phyloP scores from a whole-genome alignment of 2,329 filamentous ascomycete genomes.

The Shiraia sp. region DNA sequence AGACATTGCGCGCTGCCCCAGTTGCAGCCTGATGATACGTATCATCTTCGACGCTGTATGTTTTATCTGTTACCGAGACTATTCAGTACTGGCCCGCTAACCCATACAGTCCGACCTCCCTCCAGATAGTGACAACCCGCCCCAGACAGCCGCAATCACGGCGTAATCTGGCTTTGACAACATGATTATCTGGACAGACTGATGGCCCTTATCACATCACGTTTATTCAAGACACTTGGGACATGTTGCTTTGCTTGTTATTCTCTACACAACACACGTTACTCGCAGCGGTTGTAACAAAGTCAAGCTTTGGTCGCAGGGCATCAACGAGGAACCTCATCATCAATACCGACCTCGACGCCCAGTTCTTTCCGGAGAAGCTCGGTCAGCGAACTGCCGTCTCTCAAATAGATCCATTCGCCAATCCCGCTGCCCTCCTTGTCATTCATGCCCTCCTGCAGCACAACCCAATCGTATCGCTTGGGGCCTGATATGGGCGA shows the following conservation, averaged over 20 bases:
- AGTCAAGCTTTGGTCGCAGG: too few species aligned
- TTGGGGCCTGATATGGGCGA: constrained; percentile 91
- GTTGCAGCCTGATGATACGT: constrained; percentile 93
- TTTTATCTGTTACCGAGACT: background rate
- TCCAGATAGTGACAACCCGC: constrained; percentile 27
- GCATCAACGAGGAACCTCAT: constrained; percentile 34
- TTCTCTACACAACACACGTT: constrained; percentile 1
- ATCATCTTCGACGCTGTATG: constrained; percentile 88
- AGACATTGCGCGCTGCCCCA: constrained; percentile 96
- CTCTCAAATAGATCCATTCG: constrained; percentile 85
- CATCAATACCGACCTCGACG: constrained; percentile 54
- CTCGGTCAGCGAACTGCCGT: constrained; percentile 74
- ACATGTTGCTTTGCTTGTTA: background rate
- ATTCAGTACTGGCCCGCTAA: background rate
- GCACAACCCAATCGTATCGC: constrained; percentile 85
- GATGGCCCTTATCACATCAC: background rate
- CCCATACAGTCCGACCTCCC: constrained; percentile 36
- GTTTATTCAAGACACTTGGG: background rate
- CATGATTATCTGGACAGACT: background rate
- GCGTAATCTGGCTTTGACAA: constrained; percentile 16
- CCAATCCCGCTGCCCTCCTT: constrained; percentile 77
- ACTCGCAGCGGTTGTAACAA: background rate
- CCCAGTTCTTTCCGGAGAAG: constrained; percentile 77
- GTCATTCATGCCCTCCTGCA: constrained; percentile 72
- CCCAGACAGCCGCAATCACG: constrained; percentile 27